Conservation (phyloP, 495 filamentous ascomycete species). For the Aspergillus ostianus region DNA sequence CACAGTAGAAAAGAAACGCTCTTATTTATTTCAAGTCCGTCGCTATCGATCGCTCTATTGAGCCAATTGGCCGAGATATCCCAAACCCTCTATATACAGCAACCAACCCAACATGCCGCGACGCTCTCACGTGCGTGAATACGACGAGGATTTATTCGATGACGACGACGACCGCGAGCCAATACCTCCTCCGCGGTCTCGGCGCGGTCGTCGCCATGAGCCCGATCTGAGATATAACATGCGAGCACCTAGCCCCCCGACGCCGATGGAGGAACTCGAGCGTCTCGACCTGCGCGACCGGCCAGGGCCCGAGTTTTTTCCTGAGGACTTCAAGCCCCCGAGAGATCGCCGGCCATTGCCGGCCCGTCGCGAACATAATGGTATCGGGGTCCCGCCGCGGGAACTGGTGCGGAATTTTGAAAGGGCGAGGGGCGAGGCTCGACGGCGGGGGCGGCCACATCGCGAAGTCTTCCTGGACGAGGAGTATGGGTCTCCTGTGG, state of each 20-base stretch:
- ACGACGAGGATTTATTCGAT: conserved; percentile 34
- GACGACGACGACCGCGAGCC: conserved; percentile 17
- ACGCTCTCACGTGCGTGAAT: conserved; percentile 29
- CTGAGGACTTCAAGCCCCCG: neutral
- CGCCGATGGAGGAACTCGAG: conserved; percentile 30
- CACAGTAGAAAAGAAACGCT: neutral
- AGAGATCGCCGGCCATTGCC: conserved; percentile 8
- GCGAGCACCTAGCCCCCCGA: conserved; percentile 28
- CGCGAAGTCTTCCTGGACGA: neutral
- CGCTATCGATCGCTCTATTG: neutral
- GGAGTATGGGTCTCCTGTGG: neutral
- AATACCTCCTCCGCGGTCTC: conserved; percentile 10
- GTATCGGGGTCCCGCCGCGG: neutral
- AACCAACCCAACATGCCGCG: conserved; percentile 33
- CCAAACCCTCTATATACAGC: neutral
- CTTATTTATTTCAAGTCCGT: no score
- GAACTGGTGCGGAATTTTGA: neutral
- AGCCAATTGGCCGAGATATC: neutral
- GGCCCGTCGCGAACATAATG: neutral
- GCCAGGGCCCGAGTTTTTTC: conserved; percentile 13
- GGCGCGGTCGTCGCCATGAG: conserved; percentile 23
- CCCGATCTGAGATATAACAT: conserved; percentile 26
- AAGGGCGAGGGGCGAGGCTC: neutral
- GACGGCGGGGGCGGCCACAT: no score
- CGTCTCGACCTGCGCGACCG: conserved; percentile 32